Percentiles rank a stretch among this genome's conserved stretches.
Evolutionary conservation across 2,329 filamentous ascomycete genomes (phyloP).

Genomic region (Talaromyces sp.): DNA sequence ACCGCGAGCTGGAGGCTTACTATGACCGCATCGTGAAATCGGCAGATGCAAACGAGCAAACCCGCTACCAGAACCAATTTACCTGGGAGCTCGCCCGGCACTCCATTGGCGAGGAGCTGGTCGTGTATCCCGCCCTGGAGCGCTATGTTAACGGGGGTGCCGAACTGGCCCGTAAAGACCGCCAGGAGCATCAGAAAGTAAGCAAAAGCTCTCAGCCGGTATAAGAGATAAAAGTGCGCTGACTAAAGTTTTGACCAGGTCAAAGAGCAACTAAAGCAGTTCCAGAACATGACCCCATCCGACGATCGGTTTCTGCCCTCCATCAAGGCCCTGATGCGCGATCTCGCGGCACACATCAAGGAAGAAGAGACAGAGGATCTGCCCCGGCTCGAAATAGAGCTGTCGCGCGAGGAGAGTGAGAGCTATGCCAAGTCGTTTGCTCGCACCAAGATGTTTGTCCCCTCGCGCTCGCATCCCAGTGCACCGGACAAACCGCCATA

Average conservation of each 20-base stretch:
- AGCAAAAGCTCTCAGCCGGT: neutral
- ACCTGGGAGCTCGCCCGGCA: constrained; percentile 51
- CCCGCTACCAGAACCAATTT: constrained; percentile 47
- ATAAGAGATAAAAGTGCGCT: no score
- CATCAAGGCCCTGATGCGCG: constrained; percentile 41
- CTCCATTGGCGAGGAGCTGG: constrained; percentile 47
- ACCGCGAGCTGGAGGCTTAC: constrained; percentile 36
- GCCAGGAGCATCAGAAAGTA: constrained; percentile 44
- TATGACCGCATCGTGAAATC: constrained; percentile 41
- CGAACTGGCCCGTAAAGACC: constrained; percentile 43
- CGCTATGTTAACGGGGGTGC: constrained; percentile 42
- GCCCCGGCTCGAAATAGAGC: constrained; percentile 41
- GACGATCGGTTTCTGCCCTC: constrained; percentile 41
- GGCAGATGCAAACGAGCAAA: constrained; percentile 39
- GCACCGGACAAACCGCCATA: constrained; percentile 51
- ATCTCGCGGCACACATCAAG: constrained; percentile 45
- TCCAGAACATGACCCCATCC: constrained; percentile 42
- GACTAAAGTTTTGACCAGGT: constrained; percentile 31
- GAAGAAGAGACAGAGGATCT: constrained; percentile 49
- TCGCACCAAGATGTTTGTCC: constrained; percentile 51
- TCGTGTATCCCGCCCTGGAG: constrained; percentile 53
- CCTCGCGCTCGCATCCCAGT: constrained; percentile 48
- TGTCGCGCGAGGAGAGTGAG: constrained; percentile 32
- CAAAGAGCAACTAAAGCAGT: constrained; percentile 46
- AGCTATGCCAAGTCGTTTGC: constrained; percentile 41